Conservation (phyloP, 345 rosid genomes). For the Gynandropsis gynandra region DNA sequence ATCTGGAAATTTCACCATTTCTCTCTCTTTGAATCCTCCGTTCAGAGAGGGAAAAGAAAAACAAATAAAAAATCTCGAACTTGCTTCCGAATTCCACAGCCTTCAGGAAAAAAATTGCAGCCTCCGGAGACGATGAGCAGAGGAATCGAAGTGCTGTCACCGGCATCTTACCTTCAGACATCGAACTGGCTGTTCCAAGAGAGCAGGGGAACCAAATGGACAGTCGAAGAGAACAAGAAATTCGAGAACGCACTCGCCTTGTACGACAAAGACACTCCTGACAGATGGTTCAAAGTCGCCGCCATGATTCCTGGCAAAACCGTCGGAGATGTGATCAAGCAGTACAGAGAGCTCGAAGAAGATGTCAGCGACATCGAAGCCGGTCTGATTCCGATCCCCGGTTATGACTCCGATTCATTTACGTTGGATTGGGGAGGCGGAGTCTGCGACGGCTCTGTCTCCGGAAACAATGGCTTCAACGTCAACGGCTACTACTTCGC, state of each 20-base stretch:
- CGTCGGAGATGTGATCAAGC: slow-evolving; percentile 79
- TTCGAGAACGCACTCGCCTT: slow-evolving; percentile 84
- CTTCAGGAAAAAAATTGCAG: no score
- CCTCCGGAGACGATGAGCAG: slow-evolving; percentile 38
- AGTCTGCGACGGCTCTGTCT: no score
- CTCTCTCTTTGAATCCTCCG: no score
- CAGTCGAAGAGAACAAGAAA: slow-evolving; percentile 84
- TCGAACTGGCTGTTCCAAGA: slow-evolving; percentile 55
- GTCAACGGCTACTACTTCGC: slow-evolving; percentile 28
- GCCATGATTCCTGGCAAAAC: slow-evolving; percentile 91
- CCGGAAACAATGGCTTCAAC: slow-evolving; percentile 28
- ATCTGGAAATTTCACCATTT: no score
- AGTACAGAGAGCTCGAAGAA: slow-evolving; percentile 81
- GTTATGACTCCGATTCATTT: slow-evolving; percentile 50
- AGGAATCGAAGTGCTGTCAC: slow-evolving; percentile 57
- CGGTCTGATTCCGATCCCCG: slow-evolving; percentile 77
- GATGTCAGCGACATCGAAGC: slow-evolving; percentile 96
- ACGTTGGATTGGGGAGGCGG: slow-evolving; percentile 53
- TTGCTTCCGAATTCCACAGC: no score
- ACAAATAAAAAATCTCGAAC: no score
- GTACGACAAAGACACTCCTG: slow-evolving; percentile 82
- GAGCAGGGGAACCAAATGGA: slow-evolving; percentile 52
- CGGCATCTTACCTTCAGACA: slow-evolving; percentile 53
- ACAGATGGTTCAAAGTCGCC: slow-evolving; percentile 79
- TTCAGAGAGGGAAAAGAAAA: no score